phyloP scores from a whole-genome alignment of 768 basidiomycete species.

The Tricholoma saponaceum region DNA sequence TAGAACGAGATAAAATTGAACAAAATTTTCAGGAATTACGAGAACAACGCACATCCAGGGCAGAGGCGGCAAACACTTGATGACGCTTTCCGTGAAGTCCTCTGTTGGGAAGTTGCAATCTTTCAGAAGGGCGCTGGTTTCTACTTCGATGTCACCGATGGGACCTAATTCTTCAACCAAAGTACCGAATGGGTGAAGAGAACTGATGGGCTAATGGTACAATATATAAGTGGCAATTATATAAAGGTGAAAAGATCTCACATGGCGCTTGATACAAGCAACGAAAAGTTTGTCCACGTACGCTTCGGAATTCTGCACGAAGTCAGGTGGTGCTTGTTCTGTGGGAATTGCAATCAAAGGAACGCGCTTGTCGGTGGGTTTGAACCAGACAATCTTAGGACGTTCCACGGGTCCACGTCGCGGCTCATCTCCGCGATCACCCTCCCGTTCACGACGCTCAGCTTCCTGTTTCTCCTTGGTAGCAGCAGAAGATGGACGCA shows the following conservation, averaged over 20 bases:
- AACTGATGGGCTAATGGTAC: constrained; percentile 76
- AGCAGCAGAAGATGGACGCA: constrained; percentile 93
- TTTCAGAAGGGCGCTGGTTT: constrained; percentile 94
- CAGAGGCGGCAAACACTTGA: constrained; percentile 93
- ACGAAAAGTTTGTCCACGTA: constrained; percentile 93
- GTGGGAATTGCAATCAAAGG: constrained; percentile 98
- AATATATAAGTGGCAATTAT: constrained; percentile 14
- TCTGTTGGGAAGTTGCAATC: constrained; percentile 99
- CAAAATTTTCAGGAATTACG: not conserved
- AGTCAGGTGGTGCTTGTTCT: constrained; percentile 95
- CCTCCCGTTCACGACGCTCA: constrained; percentile 94
- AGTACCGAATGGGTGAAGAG: constrained; percentile 97
- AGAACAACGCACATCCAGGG: constrained; percentile 77
- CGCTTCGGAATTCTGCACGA: constrained; percentile 88
- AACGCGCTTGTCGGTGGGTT: constrained; percentile 98
- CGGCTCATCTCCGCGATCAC: constrained; percentile 83
- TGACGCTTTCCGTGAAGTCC: constrained; percentile 91
- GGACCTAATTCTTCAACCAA: constrained; percentile 96
- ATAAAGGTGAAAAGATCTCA: constrained; percentile 36
- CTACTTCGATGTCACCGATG: constrained; percentile 98
- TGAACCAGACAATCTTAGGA: constrained; percentile 99
- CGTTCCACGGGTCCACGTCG: constrained; percentile 77
- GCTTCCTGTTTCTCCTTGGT: constrained; percentile 99
- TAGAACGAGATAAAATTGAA: constrained; percentile 23
- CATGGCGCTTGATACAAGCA: constrained; percentile 97